Evolutionary conservation across 2,329 filamentous ascomycete genomes (phyloP), one percentile per base, ranked within the genome.

Genomic region (Phialocephala sp.): DNA sequence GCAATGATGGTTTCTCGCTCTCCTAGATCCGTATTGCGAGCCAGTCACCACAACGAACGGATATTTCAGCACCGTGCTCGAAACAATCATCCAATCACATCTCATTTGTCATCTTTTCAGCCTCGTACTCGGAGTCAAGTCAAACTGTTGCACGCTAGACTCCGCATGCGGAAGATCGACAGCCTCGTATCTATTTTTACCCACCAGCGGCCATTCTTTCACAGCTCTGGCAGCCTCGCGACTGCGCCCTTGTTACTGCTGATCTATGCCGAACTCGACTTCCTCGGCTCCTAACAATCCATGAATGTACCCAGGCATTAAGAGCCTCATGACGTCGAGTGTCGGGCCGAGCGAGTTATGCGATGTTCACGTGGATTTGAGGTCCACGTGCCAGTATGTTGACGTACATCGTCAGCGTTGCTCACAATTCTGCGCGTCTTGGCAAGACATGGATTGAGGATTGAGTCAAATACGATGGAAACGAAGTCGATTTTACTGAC

Each of bases 131-230:
- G 27, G 4, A 41, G 37, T 41, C 37, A 12, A 41, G 37, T 41
- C 37, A 12, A 41, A 41, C 3, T 3, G 37, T 41, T 41, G 8
- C 8, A 20, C 22, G 32, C 50, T 55, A 55, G 32, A 55, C 50
- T 11, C 50, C 9, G 24, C 22, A 27, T 32, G 12, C 32, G 24
- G 32, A 12, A 55, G 50, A 55, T 55, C 50, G 32, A 55, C 50
- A 55, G 50, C 50, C 50, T 55, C 50, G 50, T 55, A 55, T 55
- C 50, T 55, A 55, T 32, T 14, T 55, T 32, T 32, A 55, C 32
- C 50, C 20, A 2, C 15, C 50, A 55, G 15, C 50, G 9, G 11
- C 45, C 12, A 52, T 27, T 20, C 24, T 11, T 52, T 52, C 9
- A n/a, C n/a, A 11, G 6, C 20, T 20, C 45, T 20, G 18, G 45